phyloP scores from a whole-genome alignment of 2,329 filamentous ascomycete genomes.

The Aspergillus udagawae region DNA sequence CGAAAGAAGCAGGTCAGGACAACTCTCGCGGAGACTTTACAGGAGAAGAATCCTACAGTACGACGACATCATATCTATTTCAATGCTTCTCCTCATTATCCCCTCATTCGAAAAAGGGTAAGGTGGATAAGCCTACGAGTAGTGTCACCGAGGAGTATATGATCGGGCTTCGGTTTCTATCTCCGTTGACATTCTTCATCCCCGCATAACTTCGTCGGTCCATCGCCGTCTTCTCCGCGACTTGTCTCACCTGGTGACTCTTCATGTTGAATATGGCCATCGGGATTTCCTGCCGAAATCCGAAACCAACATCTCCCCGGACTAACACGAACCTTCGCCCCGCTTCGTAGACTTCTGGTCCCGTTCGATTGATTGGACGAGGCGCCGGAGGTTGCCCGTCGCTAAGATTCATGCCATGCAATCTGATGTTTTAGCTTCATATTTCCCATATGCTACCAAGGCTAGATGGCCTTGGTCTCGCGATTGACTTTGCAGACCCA shows the following conservation, averaged over 20 bases:
- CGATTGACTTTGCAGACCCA: neutral
- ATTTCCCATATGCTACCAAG: neutral
- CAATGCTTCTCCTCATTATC: slow-evolving; percentile 7
- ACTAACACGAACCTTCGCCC: slow-evolving; percentile 4
- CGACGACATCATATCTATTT: slow-evolving; percentile 13
- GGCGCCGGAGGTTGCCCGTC: slow-evolving; percentile 18
- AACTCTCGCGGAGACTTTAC: neutral
- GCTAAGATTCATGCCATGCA: neutral
- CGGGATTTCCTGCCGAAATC: slow-evolving; percentile 17
- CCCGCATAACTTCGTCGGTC: neutral
- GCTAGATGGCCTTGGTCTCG: neutral
- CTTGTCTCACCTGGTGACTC: neutral
- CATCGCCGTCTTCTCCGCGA: neutral
- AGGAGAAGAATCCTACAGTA: neutral
- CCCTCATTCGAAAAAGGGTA: neutral
- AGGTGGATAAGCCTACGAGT: neutral
- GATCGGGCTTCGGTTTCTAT: slow-evolving; percentile 30
- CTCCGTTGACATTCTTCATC: slow-evolving; percentile 17
- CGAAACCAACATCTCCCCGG: slow-evolving; percentile 12
- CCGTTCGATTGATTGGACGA: slow-evolving; percentile 13
- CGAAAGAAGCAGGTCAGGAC: neutral
- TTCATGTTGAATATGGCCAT: neutral
- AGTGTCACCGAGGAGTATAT: slow-evolving; percentile 4
- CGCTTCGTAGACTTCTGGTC: slow-evolving; percentile 1
- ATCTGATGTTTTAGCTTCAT: neutral